Evolutionary conservation across 768 basidiomycete genomes (phyloP).

Genomic region (Exidia glandulosa): DNA sequence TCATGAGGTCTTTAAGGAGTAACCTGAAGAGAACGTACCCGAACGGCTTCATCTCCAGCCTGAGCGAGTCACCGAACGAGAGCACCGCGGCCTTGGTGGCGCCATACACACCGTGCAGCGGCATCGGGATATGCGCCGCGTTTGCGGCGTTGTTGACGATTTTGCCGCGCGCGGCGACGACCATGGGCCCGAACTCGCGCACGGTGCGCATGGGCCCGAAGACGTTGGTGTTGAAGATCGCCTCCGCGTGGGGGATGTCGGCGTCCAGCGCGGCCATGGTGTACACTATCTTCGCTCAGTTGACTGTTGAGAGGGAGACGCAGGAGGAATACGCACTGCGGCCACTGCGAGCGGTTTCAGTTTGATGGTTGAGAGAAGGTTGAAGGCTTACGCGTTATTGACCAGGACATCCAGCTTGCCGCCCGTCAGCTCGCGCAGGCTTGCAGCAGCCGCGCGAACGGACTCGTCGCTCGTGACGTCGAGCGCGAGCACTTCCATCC

Average conservation of each 20-base stretch:
- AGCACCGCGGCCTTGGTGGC: constrained; percentile 23
- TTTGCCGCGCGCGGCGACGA: constrained; percentile 17
- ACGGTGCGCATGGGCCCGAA: constrained; percentile 23
- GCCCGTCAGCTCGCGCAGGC: constrained; percentile 11
- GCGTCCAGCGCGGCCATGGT: constrained; percentile 17
- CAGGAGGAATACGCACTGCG: not conserved
- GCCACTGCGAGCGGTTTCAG: not conserved
- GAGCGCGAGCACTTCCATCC: constrained; percentile 13
- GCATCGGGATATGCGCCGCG: constrained; percentile 16
- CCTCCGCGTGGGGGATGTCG: constrained; percentile 12
- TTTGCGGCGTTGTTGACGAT: constrained; percentile 22
- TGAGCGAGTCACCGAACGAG: constrained; percentile 19
- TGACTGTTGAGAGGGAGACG: not conserved
- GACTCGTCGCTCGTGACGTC: constrained; percentile 15
- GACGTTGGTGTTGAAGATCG: constrained; percentile 22
- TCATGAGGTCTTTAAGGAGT: too few species aligned
- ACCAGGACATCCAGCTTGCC: constrained; percentile 22
- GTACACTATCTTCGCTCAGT: constrained; percentile 4
- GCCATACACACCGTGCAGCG: constrained; percentile 20
- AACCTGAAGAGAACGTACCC: too few species aligned
- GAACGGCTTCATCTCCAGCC: constrained; percentile 25
- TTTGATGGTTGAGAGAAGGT: not conserved
- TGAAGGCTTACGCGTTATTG: constrained; percentile 9
- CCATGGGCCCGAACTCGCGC: constrained; percentile 19
- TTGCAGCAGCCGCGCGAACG: constrained; percentile 6